Evolutionary conservation across 2,329 filamentous ascomycete species (phyloP).

Genomic region (Emericellopsis cladophorae): DNA sequence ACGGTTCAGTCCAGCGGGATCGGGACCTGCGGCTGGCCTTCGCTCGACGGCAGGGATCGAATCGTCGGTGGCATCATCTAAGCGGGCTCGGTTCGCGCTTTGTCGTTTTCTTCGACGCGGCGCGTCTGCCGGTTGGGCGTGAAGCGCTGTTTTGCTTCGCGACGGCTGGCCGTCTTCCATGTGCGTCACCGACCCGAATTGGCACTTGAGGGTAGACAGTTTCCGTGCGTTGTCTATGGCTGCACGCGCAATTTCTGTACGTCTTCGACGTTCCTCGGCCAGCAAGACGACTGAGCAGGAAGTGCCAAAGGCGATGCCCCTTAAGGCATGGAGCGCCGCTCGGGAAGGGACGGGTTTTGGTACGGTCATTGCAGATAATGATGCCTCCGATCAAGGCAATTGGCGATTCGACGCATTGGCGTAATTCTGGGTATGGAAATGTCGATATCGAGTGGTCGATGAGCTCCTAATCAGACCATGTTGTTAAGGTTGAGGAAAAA

Average conservation of each 20-base stretch:
- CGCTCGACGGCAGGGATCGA: too few species aligned
- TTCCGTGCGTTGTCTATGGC: constrained; percentile 40
- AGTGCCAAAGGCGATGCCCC: constrained; percentile 41
- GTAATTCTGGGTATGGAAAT: too few species aligned
- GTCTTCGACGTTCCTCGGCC: constrained; percentile 42
- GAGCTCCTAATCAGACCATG: too few species aligned
- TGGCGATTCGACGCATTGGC: too few species aligned
- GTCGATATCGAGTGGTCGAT: too few species aligned
- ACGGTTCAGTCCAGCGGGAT: too few species aligned
- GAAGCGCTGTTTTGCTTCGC: too few species aligned
- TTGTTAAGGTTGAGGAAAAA: too few species aligned
- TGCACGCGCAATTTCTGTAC: constrained; percentile 35
- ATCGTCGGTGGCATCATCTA: not conserved
- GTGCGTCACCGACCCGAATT: too few species aligned
- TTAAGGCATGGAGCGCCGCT: constrained; percentile 40
- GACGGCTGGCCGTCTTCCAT: too few species aligned
- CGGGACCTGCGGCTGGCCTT: too few species aligned
- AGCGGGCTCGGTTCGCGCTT: not conserved
- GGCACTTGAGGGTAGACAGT: constrained; percentile 25
- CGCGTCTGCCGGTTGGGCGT: not conserved
- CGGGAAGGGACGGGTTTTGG: constrained; percentile 38
- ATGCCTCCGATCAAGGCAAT: too few species aligned
- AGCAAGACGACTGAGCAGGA: constrained; percentile 43
- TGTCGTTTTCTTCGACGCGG: constrained; percentile 1
- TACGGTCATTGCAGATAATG: constrained; percentile 24